These are phyloP conservation scores for Betula pendula DNA, from an alignment of 306 rosid species.

Conservation along the genomic window DNA sequence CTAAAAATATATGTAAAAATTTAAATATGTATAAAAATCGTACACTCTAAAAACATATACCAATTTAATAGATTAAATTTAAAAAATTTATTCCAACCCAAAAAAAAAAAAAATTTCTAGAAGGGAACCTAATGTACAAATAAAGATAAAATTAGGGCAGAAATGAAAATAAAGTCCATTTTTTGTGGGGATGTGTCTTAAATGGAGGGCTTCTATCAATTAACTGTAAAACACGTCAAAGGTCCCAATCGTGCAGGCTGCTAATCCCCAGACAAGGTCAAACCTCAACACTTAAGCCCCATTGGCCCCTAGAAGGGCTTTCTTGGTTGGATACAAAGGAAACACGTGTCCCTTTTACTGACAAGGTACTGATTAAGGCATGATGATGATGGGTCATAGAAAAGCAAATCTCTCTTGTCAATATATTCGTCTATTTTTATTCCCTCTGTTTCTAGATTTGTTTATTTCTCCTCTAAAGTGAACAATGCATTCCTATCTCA, in stretches of 20 bases:
- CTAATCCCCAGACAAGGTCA: conserved; percentile 30
- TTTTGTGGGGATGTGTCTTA: not conserved
- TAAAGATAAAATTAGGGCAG: not conserved
- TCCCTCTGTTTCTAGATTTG: not conserved
- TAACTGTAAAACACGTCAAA: not conserved
- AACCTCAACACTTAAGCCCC: conserved; percentile 27
- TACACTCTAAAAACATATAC: too few species aligned
- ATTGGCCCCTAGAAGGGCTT: conserved; percentile 27
- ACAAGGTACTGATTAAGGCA: conserved; percentile 28
- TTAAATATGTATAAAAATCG: too few species aligned
- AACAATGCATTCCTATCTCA: conserved; percentile 13
- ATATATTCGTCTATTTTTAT: not conserved
- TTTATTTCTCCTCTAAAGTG: not conserved
- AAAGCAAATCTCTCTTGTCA: conserved; percentile 3
- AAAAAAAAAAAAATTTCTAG: not conserved
- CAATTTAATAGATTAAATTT: too few species aligned
- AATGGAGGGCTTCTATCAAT: conserved; percentile 3
- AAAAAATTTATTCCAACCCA: not conserved
- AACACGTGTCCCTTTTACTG: conserved; percentile 38
- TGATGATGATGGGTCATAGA: conserved; percentile 16
- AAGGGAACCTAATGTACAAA: not conserved
- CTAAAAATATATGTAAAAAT: too few species aligned
- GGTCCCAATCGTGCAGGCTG: conserved; percentile 47
- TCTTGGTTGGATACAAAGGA: conserved; percentile 28
- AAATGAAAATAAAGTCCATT: not conserved